Conservation (phyloP, 2,329 filamentous ascomycete genomes). For the Fusarium sp. region DNA sequence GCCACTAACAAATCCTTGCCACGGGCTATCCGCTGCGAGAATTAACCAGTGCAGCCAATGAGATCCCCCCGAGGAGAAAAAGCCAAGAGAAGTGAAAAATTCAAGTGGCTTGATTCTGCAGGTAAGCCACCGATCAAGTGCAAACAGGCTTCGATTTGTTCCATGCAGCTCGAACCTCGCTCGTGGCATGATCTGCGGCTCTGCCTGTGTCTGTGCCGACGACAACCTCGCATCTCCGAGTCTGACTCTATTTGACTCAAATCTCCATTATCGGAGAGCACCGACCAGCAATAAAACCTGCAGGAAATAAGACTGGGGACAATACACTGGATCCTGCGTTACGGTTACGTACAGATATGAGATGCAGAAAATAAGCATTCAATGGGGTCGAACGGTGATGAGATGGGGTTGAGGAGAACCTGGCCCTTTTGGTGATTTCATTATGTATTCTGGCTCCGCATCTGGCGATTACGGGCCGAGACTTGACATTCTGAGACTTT, state of each 20-base stretch:
- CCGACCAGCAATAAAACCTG: conserved; percentile 7
- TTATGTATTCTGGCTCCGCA: conserved; percentile 37
- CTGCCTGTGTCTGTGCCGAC: conserved; percentile 27
- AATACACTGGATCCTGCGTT: not conserved
- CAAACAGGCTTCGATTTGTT: conserved; percentile 30
- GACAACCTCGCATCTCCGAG: conserved; percentile 36
- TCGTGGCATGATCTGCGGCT: conserved; percentile 32
- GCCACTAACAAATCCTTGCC: conserved; percentile 28
- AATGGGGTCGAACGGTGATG: conserved; percentile 2
- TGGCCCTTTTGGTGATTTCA: conserved; percentile 20
- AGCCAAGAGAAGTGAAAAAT: conserved; percentile 27
- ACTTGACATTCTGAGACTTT: conserved; percentile 10
- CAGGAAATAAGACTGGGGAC: conserved; percentile 9
- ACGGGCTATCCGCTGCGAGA: conserved; percentile 33
- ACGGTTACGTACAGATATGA: conserved; percentile 26
- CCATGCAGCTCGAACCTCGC: no score
- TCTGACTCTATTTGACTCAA: conserved; percentile 21
- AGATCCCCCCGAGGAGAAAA: not conserved
- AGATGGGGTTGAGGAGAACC: conserved; percentile 35
- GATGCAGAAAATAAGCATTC: conserved; percentile 36
- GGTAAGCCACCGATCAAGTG: conserved; percentile 12
- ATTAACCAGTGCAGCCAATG: conserved; percentile 15
- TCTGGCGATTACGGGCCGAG: conserved; percentile 20
- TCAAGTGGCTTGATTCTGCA: conserved; percentile 33
- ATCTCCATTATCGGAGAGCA: conserved; percentile 28